Evolutionary conservation across 495 filamentous ascomycete species (phyloP), one percentile per base, ranked within the genome.

Genomic region (Trypethelium eluteriae): DNA sequence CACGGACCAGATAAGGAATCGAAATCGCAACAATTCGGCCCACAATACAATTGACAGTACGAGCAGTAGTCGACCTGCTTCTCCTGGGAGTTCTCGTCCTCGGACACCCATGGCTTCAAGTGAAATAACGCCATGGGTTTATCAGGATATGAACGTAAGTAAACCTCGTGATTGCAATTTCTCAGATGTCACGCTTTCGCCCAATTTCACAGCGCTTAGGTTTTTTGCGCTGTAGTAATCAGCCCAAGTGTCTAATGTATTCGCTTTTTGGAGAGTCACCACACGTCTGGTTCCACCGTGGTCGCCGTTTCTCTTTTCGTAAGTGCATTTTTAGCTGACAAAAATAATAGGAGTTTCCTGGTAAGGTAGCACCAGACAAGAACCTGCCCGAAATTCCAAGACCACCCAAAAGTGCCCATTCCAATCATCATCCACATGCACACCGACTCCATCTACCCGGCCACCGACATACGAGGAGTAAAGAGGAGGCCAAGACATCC

Each of bases 61-160:
- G 56, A 68, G 75, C 50, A 79, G 84, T 70, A 88, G 86, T 68
- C 66, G 74, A 46, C 73, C 76, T 49, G 78, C 81, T n/a, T 90
- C 89, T 16, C 88, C 89, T 5, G 80, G 82, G 36, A 81, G 79
- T 39, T 67, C 67, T 49, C 89, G 72, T 32, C 72, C 90, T 4
- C 80, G 91, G 63, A 90, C 93, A 64, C 82, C 89, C 53, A 93
- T 87, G 25, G 90, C 93, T n/a, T 80, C 91, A 49, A 93, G 89
- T 72, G 94, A 98, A 72, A 91, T 98, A 62, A 93, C 93, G 34
- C 94, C 94, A 12, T 98, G 96, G 85, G 79, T 95, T 56, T 98
- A 93, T 76, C 94, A 98, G 77, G 91, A 94, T 74, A 86, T 83
- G 69, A 86, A 92, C 75, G 88, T 90, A 76, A 78, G 86, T 35